phyloP scores from a whole-genome alignment of 2,329 filamentous ascomycete genomes.

The Neofusicoccum umdonicola region DNA sequence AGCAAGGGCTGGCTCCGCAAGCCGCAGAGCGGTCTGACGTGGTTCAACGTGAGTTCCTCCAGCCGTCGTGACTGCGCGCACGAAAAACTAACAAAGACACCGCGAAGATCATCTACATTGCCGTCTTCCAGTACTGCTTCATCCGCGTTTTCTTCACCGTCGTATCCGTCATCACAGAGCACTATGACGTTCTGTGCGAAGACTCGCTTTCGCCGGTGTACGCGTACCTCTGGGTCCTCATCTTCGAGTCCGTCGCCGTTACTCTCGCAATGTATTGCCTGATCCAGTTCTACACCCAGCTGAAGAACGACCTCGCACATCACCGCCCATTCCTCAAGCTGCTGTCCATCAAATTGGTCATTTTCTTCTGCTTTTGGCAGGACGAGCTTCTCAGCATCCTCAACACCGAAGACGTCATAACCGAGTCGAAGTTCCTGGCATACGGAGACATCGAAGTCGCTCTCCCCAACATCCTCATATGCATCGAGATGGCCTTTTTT shows the following conservation, averaged over 20 bases:
- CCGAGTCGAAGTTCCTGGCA: conserved; percentile 60
- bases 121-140: conserved; percentile 83
- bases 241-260: conserved; percentile 69
- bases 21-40: conserved; percentile 76
- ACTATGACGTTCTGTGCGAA: conserved; percentile 71
- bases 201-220: conserved; percentile 74
- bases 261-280: conserved; percentile 85
- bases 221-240: conserved; percentile 76
- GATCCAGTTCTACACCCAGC: conserved; percentile 81
- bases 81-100: conserved; percentile 21
- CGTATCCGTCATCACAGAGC: conserved; percentile 70
- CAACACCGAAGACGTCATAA: conserved; percentile 60
- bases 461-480: conserved; percentile 73
- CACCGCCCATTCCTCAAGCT: conserved; percentile 78
- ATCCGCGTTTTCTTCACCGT: conserved; percentile 79
- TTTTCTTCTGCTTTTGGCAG: conserved; percentile 92
- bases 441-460: conserved; percentile 77
- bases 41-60: conserved; percentile 67
- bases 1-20: conserved; percentile 65
- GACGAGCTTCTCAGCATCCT: conserved; percentile 58
- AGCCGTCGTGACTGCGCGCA: not conserved
- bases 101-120: conserved; percentile 68
- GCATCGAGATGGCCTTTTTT: conserved; percentile 82
- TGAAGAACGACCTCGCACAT: conserved; percentile 64
- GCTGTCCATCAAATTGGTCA: conserved; percentile 82